Evolutionary conservation across 2,329 filamentous ascomycete genomes (phyloP).

Genomic region (Fusarium scirpi): DNA sequence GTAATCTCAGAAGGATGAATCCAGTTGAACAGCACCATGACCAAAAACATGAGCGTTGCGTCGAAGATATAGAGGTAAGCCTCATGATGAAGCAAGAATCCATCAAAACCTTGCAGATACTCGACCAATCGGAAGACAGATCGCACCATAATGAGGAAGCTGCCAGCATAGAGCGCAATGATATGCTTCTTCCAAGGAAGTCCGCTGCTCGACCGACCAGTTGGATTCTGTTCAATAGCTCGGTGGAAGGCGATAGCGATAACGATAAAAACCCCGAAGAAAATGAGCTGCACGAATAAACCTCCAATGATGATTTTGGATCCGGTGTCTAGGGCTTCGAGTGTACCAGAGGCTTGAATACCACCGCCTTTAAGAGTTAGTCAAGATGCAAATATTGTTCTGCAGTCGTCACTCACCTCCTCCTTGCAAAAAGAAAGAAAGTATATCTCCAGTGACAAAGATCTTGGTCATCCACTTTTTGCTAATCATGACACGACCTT

Average conservation of each 20-base stretch:
- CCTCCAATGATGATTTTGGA: constrained; percentile 63
- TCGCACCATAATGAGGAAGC: constrained; percentile 54
- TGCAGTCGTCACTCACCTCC: background rate
- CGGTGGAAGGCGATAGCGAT: constrained; percentile 59
- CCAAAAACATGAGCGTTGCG: constrained; percentile 49
- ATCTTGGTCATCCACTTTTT: constrained; percentile 37
- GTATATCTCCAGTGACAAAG: constrained; percentile 31
- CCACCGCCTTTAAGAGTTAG: constrained; percentile 4
- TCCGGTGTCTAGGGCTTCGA: constrained; percentile 49
- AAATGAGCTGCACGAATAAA: constrained; percentile 64
- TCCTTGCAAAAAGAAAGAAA: constrained; percentile 32
- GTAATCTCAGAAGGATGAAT: constrained; percentile 47
- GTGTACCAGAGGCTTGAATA: constrained; percentile 45
- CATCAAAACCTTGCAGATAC: constrained; percentile 52
- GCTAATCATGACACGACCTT: background rate
- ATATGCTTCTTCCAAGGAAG: constrained; percentile 50
- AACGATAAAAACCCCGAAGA: constrained; percentile 65
- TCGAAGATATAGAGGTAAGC: constrained; percentile 53
- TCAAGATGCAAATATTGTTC: too few relatives aligned
- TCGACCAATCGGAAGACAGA: constrained; percentile 57
- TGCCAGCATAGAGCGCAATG: constrained; percentile 37
- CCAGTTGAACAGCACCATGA: constrained; percentile 61
- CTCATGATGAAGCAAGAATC: constrained; percentile 50
- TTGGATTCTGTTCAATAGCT: constrained; percentile 19
- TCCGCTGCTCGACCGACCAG: background rate